Evolutionary conservation across 768 basidiomycete genomes (phyloP).

Genomic region (Daedaleopsis sinensis): DNA sequence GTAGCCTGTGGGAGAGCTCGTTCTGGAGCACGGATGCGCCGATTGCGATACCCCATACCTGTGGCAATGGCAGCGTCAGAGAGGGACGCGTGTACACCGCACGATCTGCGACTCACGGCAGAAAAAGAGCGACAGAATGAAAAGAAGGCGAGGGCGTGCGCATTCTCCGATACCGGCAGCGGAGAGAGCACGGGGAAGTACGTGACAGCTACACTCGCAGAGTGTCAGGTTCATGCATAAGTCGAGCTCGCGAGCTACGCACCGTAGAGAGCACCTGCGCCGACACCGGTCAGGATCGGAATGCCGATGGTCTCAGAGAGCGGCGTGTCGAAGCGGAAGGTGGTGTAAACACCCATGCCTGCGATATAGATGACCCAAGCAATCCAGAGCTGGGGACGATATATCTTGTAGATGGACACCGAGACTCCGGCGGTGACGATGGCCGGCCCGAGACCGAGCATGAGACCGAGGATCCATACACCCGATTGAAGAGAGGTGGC

Average conservation of each 20-base stretch:
- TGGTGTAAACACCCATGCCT: neutral
- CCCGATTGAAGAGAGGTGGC: conserved; percentile 39
- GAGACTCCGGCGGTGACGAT: neutral
- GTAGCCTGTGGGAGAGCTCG: conserved; percentile 35
- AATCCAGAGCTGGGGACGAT: neutral
- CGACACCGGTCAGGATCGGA: conserved; percentile 4
- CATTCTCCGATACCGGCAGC: conserved; percentile 33
- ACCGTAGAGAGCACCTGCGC: conserved; percentile 10
- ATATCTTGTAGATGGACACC: neutral
- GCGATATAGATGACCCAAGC: neutral
- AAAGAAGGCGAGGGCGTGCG: conserved; percentile 38
- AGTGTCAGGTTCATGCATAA: too few species aligned
- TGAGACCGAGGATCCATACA: conserved; percentile 34
- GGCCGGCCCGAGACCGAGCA: conserved; percentile 31
- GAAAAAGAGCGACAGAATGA: conserved; percentile 30
- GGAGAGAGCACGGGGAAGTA: conserved; percentile 21
- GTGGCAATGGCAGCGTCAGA: neutral
- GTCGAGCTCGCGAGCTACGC: too few species aligned
- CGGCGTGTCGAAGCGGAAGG: neutral
- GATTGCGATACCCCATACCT: conserved; percentile 43
- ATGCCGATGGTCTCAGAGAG: neutral
- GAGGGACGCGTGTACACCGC: neutral
- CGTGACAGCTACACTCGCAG: conserved; percentile 19
- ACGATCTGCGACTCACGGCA: too few species aligned
- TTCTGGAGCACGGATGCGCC: conserved; percentile 42